Evolutionary conservation across 345 rosid genomes (phyloP).

Genomic region (Citrus sp.): DNA sequence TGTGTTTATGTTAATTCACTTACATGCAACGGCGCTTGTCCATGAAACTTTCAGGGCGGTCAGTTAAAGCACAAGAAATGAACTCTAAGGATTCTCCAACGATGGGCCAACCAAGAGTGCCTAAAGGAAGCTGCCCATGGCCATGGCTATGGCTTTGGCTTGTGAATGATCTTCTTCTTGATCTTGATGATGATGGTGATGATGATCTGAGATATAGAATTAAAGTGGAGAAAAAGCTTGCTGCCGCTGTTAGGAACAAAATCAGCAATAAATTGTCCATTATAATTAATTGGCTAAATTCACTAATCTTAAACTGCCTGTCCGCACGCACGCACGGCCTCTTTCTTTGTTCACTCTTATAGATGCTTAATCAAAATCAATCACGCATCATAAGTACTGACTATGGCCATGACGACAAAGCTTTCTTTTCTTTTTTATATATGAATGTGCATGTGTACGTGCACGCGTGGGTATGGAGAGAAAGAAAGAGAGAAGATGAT

Average conservation of each 20-base stretch:
- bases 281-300: conserved; percentile 17
- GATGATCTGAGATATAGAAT: conserved; percentile 31
- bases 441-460: conserved; percentile 29
- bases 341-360: conserved; percentile 14
- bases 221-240: not conserved
- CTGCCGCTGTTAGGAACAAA: conserved; percentile 21
- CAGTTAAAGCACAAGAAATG: conserved; percentile 73
- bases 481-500: not conserved
- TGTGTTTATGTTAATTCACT: conserved; percentile 6
- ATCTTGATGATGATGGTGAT: conserved; percentile 6
- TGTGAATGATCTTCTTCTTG: not conserved
- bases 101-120: conserved; percentile 86
- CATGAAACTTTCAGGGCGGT: conserved; percentile 88
- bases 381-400: not conserved
- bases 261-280: conserved; percentile 38
- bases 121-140: conserved; percentile 45
- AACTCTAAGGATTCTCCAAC: conserved; percentile 90
- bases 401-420: not conserved
- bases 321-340: conserved; percentile 27
- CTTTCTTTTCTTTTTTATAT: not conserved
- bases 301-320: conserved; percentile 2
- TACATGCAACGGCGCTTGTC: conserved; percentile 74
- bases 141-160: not conserved
- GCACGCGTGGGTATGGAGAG: conserved; percentile 29
- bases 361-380: not conserved